Conservation (phyloP, 306 rosid species). For the Leucaena leucocephala region DNA sequence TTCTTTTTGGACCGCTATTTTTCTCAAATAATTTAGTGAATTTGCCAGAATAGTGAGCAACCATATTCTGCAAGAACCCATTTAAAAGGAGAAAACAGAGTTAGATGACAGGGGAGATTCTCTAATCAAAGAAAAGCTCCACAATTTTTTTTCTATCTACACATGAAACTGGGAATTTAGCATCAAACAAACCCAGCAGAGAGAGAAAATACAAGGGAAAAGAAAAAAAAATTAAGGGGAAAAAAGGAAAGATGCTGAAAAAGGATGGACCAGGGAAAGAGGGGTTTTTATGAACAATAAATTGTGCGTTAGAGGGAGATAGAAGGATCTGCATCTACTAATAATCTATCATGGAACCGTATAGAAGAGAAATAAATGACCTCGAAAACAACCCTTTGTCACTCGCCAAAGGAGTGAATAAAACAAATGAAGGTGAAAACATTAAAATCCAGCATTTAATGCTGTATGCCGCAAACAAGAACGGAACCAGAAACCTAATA, state of each 20-base stretch:
- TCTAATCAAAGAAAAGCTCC: not conserved
- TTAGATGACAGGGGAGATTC: constrained; percentile 25
- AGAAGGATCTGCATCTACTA: constrained; percentile 32
- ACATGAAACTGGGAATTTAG: constrained; percentile 8
- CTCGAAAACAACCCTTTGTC: constrained; percentile 47
- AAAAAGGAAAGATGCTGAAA: constrained; percentile 2
- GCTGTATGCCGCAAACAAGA: constrained; percentile 33
- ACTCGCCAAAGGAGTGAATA: constrained; percentile 49
- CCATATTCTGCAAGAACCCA: constrained; percentile 53
- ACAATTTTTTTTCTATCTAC: not conserved
- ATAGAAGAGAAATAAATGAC: constrained; percentile 44
- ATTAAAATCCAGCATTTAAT: constrained; percentile 56
- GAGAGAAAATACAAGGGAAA: constrained; percentile 32
- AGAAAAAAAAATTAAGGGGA: not conserved
- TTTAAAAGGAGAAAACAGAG: constrained; percentile 4
- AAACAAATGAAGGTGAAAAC: constrained; percentile 45
- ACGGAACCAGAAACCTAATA: not conserved
- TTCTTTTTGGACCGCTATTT: constrained; percentile 47
- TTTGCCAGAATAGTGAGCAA: constrained; percentile 68
- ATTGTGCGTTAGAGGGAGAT: constrained; percentile 41
- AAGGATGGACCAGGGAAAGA: constrained; percentile 34
- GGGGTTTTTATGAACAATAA: constrained; percentile 54
- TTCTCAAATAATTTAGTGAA: constrained; percentile 71
- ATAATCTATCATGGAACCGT: constrained; percentile 43
- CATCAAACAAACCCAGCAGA: constrained; percentile 43